phyloP scores from a whole-genome alignment of 257 asterid genomes.

The Capsicum rhomboideum region DNA sequence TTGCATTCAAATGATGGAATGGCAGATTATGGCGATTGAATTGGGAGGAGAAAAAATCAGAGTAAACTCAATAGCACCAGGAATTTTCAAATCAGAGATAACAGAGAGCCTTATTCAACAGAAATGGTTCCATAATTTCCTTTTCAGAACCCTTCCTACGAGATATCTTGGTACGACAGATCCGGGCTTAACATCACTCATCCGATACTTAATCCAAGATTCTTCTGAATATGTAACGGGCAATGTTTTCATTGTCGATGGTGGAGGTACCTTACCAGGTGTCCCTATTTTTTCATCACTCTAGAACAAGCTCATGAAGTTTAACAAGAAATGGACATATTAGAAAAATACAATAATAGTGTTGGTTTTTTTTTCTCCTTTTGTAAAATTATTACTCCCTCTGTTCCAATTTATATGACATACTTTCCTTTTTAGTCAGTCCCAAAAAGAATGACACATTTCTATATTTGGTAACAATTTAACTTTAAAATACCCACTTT shows the following conservation, averaged over 20 bases:
- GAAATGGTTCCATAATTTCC: slow-evolving; percentile 18
- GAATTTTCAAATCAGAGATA: slow-evolving; percentile 30
- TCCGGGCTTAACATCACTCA: slow-evolving; percentile 33
- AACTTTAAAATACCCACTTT: too few relatives aligned
- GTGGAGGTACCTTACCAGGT: slow-evolving; percentile 25
- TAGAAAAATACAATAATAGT: too few relatives aligned
- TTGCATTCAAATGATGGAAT: not conserved
- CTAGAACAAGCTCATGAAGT: not conserved
- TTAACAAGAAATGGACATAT: too few relatives aligned
- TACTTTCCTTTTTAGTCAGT: too few relatives aligned
- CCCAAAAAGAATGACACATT: too few relatives aligned
- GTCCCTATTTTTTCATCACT: slow-evolving; percentile 33
- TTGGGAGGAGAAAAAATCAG: slow-evolving; percentile 26
- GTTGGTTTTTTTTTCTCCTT: too few relatives aligned
- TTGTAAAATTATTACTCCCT: too few relatives aligned
- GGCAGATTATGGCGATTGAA: slow-evolving; percentile 36
- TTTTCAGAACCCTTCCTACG: slow-evolving; percentile 7
- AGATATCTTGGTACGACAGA: slow-evolving; percentile 9
- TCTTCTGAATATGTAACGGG: slow-evolving; percentile 30
- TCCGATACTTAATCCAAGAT: slow-evolving; percentile 28
- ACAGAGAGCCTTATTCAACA: slow-evolving; percentile 14
- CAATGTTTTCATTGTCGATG: slow-evolving; percentile 28
- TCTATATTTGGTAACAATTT: too few relatives aligned
- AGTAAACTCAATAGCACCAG: slow-evolving; percentile 32
- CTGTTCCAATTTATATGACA: too few relatives aligned